phyloP scores from a whole-genome alignment of 2,329 filamentous ascomycete genomes.

The Scolecobasidium constrictum region DNA sequence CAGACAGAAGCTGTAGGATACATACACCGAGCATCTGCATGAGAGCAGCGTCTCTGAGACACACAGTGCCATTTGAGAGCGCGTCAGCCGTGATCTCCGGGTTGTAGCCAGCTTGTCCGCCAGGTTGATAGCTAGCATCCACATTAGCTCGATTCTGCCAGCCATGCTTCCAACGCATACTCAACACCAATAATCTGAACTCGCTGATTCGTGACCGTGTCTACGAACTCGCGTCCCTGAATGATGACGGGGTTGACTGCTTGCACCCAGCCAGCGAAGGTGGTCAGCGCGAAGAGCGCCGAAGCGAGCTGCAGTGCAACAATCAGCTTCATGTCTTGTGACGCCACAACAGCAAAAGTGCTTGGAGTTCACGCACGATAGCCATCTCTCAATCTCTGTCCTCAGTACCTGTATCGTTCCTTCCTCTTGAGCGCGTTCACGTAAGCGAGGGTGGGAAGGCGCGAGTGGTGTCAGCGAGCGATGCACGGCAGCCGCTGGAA shows the following conservation, averaged over 20 bases:
- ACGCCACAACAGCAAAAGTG: too few species aligned
- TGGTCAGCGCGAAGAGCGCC: slow-evolving; percentile 20
- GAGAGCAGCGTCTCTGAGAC: slow-evolving; percentile 51
- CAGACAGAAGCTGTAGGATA: slow-evolving; percentile 8
- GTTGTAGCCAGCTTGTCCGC: slow-evolving; percentile 48
- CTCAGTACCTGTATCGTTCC: too few species aligned
- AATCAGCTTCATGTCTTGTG: too few species aligned
- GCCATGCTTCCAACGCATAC: slow-evolving; percentile 23
- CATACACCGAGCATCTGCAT: slow-evolving; percentile 51
- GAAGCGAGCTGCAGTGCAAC: not conserved
- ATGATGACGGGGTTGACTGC: slow-evolving; percentile 48
- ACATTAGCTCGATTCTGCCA: not conserved
- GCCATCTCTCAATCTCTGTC: too few species aligned
- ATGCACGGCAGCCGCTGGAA: too few species aligned
- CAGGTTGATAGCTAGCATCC: slow-evolving; percentile 46
- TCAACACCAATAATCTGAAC: slow-evolving; percentile 54
- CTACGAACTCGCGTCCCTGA: slow-evolving; percentile 50
- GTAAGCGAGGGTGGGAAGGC: too few species aligned
- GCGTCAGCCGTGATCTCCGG: slow-evolving; percentile 39
- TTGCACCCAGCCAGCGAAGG: slow-evolving; percentile 32
- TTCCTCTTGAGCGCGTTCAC: too few species aligned
- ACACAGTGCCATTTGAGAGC: slow-evolving; percentile 45
- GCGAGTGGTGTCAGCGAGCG: too few species aligned
- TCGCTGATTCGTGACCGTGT: slow-evolving; percentile 45
- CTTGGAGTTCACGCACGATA: too few species aligned